Conservation (phyloP, 2,329 filamentous ascomycete species). For the Phoma sp. region DNA sequence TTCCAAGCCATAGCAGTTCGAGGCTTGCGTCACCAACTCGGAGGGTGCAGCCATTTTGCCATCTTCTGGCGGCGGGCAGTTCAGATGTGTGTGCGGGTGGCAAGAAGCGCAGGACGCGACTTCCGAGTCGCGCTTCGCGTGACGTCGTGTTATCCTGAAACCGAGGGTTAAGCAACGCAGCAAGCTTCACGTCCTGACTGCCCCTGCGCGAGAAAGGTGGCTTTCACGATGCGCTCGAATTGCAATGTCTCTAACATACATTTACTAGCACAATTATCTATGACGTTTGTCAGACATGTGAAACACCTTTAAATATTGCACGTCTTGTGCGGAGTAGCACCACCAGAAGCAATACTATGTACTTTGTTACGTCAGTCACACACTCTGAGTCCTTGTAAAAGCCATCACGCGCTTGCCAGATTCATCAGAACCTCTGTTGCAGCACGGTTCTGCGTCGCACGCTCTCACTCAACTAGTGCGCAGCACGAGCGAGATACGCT, state of each 20-base stretch:
- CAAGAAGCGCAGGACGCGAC: conserved; percentile 16
- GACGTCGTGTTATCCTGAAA: conserved; percentile 22
- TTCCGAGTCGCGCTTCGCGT: conserved; percentile 16
- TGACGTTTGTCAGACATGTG: not conserved
- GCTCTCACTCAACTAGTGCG: not conserved
- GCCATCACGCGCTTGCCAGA: not conserved
- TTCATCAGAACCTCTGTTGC: no score
- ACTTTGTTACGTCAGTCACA: not conserved
- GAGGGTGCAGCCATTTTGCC: conserved; percentile 35
- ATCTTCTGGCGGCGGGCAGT: conserved; percentile 20
- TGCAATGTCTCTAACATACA: not conserved
- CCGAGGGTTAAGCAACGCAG: not conserved
- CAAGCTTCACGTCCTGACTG: no score
- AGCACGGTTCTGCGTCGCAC: no score
- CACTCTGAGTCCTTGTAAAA: not conserved
- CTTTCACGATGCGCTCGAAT: not conserved
- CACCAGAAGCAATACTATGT: no score
- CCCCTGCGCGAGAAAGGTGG: no score
- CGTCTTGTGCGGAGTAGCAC: no score
- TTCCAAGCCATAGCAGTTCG: conserved; percentile 70
- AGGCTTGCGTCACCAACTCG: conserved; percentile 17
- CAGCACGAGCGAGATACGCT: conserved; percentile 49
- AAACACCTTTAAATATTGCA: no score
- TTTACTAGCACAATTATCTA: not conserved
- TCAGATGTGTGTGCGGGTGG: conserved; percentile 5